A percentile compares a stretch with the other conserved stretches of the same genome.
Evolutionary conservation across 139 green algal species (phyloP).

Genomic region (Picochlorum sp.): DNA sequence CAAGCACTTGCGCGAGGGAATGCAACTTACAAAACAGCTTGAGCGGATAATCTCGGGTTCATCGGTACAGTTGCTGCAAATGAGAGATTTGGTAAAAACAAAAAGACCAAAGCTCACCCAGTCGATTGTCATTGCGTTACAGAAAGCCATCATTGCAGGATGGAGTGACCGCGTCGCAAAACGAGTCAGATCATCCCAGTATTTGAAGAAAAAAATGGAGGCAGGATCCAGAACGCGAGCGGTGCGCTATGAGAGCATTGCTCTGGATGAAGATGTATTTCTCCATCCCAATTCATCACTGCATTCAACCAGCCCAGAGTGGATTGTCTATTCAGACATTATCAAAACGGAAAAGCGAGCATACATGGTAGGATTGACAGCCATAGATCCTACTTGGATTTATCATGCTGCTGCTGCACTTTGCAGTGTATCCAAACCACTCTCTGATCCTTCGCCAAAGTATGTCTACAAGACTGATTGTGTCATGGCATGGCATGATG

Average conservation of each 20-base stretch:
- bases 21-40: conserved; percentile 58
- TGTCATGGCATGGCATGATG: conserved; percentile 60
- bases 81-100: not conserved
- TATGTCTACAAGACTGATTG: conserved; percentile 50
- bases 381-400: conserved; percentile 48
- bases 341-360: conserved; percentile 69
- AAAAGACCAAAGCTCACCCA: conserved; percentile 14
- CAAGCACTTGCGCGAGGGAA: conserved; percentile 62
- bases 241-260: conserved; percentile 46
- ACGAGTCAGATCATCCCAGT: conserved; percentile 36
- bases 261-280: conserved; percentile 57
- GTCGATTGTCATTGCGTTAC: conserved; percentile 39
- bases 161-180: conserved; percentile 80
- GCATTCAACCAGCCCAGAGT: conserved; percentile 52
- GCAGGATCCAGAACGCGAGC: conserved; percentile 20
- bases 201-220: conserved; percentile 21
- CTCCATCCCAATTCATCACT: conserved; percentile 80
- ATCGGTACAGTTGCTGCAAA: not conserved
- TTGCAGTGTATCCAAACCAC: conserved; percentile 40
- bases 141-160: conserved; percentile 60
- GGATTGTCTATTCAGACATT: conserved; percentile 69
- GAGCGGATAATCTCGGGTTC: conserved; percentile 22
- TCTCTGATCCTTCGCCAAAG: conserved; percentile 46
- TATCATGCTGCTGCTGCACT: conserved; percentile 45
- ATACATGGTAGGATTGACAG: conserved; percentile 76